Base-by-base conservation (phyloP, 2,329 filamentous ascomycete species). In the Emergomyces africanus region DNA sequence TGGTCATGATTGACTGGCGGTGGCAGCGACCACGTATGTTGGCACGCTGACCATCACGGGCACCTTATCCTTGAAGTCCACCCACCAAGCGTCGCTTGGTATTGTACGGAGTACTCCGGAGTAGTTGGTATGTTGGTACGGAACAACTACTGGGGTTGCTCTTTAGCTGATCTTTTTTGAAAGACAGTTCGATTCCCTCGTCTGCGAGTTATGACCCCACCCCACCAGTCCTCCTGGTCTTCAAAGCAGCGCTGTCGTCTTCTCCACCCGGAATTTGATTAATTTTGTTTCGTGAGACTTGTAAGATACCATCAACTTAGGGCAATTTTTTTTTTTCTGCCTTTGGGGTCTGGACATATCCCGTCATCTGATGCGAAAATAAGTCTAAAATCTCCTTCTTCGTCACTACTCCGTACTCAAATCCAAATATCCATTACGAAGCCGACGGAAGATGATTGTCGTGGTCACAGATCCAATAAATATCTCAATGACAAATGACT, bases 11-110 rank as follows among this genome's bases (percentile, higher is more conserved):
- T 57, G 61, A 66, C 61, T 66, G 64, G 64, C 57, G 49, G 58
- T 59, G 51, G 61, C 51, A 60, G 57, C 63, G 56, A 63, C 64
- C 64, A 66, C 64, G 64, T 65, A 65, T 64, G 48, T 61, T 61
- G 51, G 49, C 59, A 62, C 59, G 57, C 54, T 58, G 46, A 59
- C 49, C 57, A 49, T 25, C 37, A 48, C 30, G n/a, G n/a, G n/a
- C 30, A 30, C 9, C 39, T 30, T 44, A 58, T 58, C 57, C 57
- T 42, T 51, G 57, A 42, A 55, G 20, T 28, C 39, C 39, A 12
- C 25, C 23, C 39, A 23, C 41, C 54, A 46, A 33, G 37, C 54
- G 39, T 55, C 23, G n/a, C 25, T 20, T 55, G 23, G 49, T 35
- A 33, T 30, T 30, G n/a, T n/a, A n/a, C n/a, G n/a, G n/a, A n/a